Evolutionary conservation across 2,329 filamentous ascomycete species (phyloP), one percentile per base, ranked within the genome.

Genomic region (Hypoxylon sp.): DNA sequence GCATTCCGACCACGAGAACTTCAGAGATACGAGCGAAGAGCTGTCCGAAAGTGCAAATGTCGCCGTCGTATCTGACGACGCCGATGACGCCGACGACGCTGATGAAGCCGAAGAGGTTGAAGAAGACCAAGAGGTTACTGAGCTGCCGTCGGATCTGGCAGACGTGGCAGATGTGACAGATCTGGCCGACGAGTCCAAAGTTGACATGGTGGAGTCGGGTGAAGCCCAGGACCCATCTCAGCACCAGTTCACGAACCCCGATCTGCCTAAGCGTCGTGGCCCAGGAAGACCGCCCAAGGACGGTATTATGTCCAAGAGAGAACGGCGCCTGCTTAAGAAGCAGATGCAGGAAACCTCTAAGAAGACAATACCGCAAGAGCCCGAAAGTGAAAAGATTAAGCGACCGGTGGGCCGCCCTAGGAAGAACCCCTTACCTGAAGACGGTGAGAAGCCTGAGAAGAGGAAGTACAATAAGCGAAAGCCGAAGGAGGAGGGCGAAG

Each of bases 241-340:
- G n/a, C 42, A 63, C 10, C 74, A 77, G 7, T 74, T 74, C 4
- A 64, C 75, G 18, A 67, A 78, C 57, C 72, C 75, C 17, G 74
- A 78, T 53, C 75, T 85, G 24, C 83, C 85, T 23, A 89, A 85
- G 74, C 88, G 89, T 62, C 86, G 90, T 65, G 90, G 90, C 11
- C 90, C 90, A 8, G 90, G 90, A n/a, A 80, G 90, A 49, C 90
- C 90, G 17, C 90, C 90, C 0, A 93, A 93, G 76, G 90, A 93
- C 68, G 90, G 90, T 23, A 83, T 92, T 70, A 91, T 92, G 85
- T 93, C 90, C 1, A 92, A 92, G 74, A 81, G 90, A 54, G 88
- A 92, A 68, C 82, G 88, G 64, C 80, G 85, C 15, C 73, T 86
- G 43, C 80, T 87, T 6, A 85, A 88, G 75, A 89, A 88, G 72